phyloP scores from a whole-genome alignment of 345 rosid genomes.

The Brassica nigra region DNA sequence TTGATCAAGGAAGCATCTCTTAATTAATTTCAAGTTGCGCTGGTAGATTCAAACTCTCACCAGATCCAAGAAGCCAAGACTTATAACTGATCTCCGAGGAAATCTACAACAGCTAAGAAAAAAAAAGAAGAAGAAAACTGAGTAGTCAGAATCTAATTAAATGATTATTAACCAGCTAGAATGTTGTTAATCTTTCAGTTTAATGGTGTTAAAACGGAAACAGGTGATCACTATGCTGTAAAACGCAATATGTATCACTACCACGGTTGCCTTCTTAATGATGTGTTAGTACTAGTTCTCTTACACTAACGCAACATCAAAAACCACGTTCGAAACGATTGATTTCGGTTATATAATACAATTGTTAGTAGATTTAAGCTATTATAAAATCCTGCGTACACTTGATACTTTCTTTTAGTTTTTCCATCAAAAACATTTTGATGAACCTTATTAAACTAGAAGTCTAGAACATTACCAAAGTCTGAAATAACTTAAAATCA shows the following conservation, averaged over 20 bases:
- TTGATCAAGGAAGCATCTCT: constrained; percentile 29
- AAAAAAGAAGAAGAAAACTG: no score
- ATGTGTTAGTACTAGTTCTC: not conserved
- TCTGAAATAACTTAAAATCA: not conserved
- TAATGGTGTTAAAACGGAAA: not conserved
- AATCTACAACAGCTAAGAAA: not conserved
- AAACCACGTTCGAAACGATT: not conserved
- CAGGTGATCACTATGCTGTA: not conserved
- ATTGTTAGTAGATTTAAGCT: no score
- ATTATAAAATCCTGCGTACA: not conserved
- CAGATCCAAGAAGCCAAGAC: constrained; percentile 33
- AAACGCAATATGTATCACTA: not conserved
- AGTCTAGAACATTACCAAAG: not conserved
- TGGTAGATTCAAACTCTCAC: constrained; percentile 17
- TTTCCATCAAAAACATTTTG: not conserved
- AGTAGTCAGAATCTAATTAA: not conserved
- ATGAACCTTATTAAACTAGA: not conserved
- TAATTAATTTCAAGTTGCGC: constrained; percentile 18
- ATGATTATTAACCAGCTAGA: not conserved
- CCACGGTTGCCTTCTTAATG: not conserved
- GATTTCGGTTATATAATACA: not conserved
- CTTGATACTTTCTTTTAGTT: not conserved
- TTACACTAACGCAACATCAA: not conserved
- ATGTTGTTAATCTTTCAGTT: not conserved
- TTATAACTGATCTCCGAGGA: constrained; percentile 3